Base-by-base conservation (phyloP, 352 stramenopile species). In the Phytophthora litchii region DNA sequence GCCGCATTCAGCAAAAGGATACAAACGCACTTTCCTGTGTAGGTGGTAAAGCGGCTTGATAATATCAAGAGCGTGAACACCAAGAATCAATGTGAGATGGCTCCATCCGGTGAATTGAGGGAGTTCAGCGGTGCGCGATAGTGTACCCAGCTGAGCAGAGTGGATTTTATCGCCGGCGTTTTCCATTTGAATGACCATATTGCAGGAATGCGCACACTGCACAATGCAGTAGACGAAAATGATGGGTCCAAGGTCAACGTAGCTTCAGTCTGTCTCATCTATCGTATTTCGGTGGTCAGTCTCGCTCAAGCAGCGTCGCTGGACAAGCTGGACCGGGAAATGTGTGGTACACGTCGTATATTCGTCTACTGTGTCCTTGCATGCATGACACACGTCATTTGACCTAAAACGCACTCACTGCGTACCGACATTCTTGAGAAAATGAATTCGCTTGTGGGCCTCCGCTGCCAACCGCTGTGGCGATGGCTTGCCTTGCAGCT, bases 361-460 rank as follows among this genome's bases (percentile, higher is more conserved):
- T 43, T 50, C 50, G 19, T 50, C 36, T 57, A 41, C 36, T 16
- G 25, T 47, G 4, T 47, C 34, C 14, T 40, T 40, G 23, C 36
- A 38, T 19, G 8, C 10, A 1, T 35, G 46, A 34, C 14, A 44
- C 36, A 52, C 47, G 55, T 58, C 37, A 64, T 16, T 64, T 56
- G 21, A 23, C 34, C 31, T 40, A 38, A 5, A 44, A 49, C 35
- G 44, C 38, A 16, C n/a, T 53, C 37, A 74, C 38, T 67, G 21
- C 14, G 43, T 55, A 51, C 45, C 41, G 21, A 74, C 46, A 62
- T 63, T 69, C 42, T 68, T 67, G 14, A 80, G 55, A 40, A 75
- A 71, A 47, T 75, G 34, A 34, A 70, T 54, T 20, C 71, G 52
- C 41, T 66, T 74, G 20, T 68, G 41, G 13, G 67, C 67, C 53